Conservation (phyloP, 768 basidiomycete species). For the Grammothele lineata region DNA sequence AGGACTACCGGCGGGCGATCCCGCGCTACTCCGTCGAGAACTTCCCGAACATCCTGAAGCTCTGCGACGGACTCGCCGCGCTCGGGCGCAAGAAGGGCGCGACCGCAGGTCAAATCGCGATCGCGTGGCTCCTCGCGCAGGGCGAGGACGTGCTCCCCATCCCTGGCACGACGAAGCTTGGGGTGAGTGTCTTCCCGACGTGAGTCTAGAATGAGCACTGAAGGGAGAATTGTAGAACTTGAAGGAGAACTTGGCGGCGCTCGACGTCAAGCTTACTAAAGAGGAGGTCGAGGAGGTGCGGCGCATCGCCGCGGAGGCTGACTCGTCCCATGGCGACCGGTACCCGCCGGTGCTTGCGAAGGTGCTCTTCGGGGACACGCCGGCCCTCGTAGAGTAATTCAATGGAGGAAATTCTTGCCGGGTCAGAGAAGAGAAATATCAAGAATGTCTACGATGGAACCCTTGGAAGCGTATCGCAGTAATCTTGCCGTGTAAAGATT, state of each 20-base stretch:
- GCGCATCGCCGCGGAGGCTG: constrained; percentile 13
- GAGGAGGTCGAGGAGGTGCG: constrained; percentile 23
- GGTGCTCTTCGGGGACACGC: constrained; percentile 22
- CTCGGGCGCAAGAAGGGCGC: constrained; percentile 31
- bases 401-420: too few species aligned
- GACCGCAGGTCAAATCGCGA: constrained; percentile 31
- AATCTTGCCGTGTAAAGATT: too few species aligned
- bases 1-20: constrained; percentile 24
- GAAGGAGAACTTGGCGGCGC: constrained; percentile 21
- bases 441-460: too few species aligned
- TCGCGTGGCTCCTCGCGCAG: constrained; percentile 30
- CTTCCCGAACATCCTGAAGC: constrained; percentile 41
- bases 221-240: constrained; percentile 8
- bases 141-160: constrained; percentile 17
- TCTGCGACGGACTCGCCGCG: constrained; percentile 27
- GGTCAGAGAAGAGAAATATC: too few species aligned
- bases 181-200: background rate
- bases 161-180: constrained; percentile 5
- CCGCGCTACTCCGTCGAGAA: constrained; percentile 33
- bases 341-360: constrained; percentile 15
- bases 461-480: too few species aligned
- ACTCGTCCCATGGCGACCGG: constrained; percentile 13
- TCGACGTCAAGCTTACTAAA: constrained; percentile 14
- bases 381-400: constrained; percentile 6
- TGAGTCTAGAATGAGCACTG: background rate